Evolutionary conservation across 2,329 filamentous ascomycete species (phyloP).

Genomic region (Botrytis aclada): DNA sequence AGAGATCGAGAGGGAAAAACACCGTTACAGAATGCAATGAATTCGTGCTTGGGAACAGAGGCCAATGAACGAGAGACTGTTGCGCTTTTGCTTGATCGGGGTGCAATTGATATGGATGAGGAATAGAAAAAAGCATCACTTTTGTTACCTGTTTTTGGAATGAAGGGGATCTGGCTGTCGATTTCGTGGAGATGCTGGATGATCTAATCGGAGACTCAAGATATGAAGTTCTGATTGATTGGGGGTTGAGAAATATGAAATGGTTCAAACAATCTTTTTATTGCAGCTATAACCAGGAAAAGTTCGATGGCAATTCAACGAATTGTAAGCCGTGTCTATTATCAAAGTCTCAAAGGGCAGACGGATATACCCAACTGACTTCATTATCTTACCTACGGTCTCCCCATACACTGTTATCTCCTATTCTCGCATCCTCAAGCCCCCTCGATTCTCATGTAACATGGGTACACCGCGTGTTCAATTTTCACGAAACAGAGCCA

Average conservation of each 20-base stretch:
- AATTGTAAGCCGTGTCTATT: not conserved
- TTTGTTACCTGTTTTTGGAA: not conserved
- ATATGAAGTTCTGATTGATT: not conserved
- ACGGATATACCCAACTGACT: not conserved
- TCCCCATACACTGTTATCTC: not conserved
- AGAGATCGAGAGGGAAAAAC: not conserved
- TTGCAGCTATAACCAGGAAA: not conserved
- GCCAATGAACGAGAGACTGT: not conserved
- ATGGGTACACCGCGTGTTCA: not conserved
- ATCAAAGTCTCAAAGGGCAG: no score
- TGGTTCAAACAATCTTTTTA: not conserved
- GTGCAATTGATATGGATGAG: not conserved
- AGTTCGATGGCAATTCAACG: not conserved
- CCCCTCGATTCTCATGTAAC: not conserved
- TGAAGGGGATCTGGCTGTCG: not conserved
- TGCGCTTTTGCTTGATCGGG: not conserved
- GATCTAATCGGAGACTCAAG: not conserved
- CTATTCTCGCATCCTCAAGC: not conserved
- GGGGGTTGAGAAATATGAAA: not conserved
- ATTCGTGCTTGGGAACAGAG: no score
- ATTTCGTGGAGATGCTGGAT: not conserved
- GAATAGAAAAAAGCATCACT: not conserved
- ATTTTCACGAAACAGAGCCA: not conserved
- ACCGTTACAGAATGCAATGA: not conserved
- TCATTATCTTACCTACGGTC: not conserved